Evolutionary conservation across 805 yeast genomes (phyloP), one percentile per base, ranked within the genome.

Genomic region (Ogataea haglerorum): DNA sequence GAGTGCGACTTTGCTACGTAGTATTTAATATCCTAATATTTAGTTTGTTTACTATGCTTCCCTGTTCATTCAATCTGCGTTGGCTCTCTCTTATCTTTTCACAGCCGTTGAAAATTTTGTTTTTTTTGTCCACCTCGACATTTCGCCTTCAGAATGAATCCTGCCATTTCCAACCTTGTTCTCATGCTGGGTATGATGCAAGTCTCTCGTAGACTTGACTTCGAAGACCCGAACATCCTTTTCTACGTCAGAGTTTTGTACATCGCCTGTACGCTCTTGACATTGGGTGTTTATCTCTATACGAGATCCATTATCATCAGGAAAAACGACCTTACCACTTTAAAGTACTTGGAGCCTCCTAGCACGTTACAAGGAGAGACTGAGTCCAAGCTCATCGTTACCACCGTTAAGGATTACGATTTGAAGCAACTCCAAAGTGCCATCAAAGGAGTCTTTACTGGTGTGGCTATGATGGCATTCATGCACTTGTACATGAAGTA

Each of bases 401-500:
- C 96, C 52, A 91, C 98, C 38, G 88, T 89, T 51, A 87, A 80
- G 73, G 96, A 93, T 56, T 93, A 93, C 73, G 99, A 93, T 67
- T 76, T 90, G 64, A 75, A 80, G 61, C 96, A 91, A 71, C 76
- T 91, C 47, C 80, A 85, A 65, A 46, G 78, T 38, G 81, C 88
- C 45, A 75, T 90, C 66, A 88, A 85, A 68, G 79, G 95, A 50
- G 77, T 88, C 52, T 81, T 83, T 74, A 85, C 95, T 49, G 85
- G 95, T 50, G 62, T 90, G 54, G 96, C 95, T 57, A 88, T 93
- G 95, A 90, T 93, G 90, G 95, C 84, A 18, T 85, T 91, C 81
- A 90, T 91, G 98, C 99, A 93, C 68, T 60, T 93, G 48, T 91
- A 91, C 80, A 80, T 93, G 95, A 85, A 88, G 69, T 93, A 88